Percentiles rank a stretch among this genome's conserved stretches.
phyloP scores from a whole-genome alignment of 1,284 basidiomycete species.

The Naganishia cerealis region DNA sequence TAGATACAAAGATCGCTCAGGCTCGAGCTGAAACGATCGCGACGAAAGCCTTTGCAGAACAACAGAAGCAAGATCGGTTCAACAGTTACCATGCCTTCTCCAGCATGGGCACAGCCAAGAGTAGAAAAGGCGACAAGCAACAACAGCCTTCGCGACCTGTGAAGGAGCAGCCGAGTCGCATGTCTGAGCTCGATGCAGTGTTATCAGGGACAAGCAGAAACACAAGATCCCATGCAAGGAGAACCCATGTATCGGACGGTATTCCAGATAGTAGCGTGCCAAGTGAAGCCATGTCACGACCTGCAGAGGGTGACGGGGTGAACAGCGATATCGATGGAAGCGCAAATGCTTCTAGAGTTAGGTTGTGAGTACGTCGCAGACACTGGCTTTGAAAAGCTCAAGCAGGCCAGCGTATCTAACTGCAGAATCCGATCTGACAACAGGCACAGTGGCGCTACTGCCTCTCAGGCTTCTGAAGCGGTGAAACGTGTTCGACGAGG shows the following conservation, averaged over 20 bases:
- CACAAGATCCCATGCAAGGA: constrained; percentile 1
- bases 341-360: constrained; percentile 5
- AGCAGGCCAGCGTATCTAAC: not conserved
- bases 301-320: not conserved
- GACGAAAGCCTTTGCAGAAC: constrained; percentile 4
- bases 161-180: not conserved
- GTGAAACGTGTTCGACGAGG: constrained; percentile 5
- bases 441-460: constrained; percentile 12
- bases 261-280: not conserved
- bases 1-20: constrained; percentile 54
- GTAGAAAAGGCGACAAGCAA: not conserved
- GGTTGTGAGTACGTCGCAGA: constrained; percentile 23
- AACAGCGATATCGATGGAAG: not conserved
- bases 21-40: constrained; percentile 29
- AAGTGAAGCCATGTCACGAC: not conserved
- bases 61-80: constrained; percentile 16
- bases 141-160: not conserved
- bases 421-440: not conserved
- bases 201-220: not conserved
- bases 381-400: not conserved
- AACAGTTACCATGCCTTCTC: constrained; percentile 9
- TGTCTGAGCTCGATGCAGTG: not conserved
- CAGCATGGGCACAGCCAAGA: not conserved
- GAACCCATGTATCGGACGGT: not conserved
- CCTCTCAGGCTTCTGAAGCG: constrained; percentile 7